Conservation (phyloP, 2,329 filamentous ascomycete genomes). For the Lecanosticta acicola region DNA sequence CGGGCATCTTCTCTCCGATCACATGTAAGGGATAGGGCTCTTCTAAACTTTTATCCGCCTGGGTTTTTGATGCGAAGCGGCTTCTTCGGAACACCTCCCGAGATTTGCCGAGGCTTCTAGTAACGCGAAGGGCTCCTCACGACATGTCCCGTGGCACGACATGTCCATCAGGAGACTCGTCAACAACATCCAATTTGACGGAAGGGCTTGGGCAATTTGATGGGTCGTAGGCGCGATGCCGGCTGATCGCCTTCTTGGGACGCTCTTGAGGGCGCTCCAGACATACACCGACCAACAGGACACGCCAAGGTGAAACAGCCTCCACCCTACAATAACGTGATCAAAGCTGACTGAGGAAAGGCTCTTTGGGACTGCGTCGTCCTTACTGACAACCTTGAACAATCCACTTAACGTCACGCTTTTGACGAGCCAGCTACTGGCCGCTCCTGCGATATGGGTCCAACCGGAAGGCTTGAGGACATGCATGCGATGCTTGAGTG, state of each 20-base stretch:
- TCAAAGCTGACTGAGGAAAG: constrained; percentile 24
- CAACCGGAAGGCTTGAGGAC: constrained; percentile 56
- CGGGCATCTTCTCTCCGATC: no score
- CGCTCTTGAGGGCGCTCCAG: constrained; percentile 59
- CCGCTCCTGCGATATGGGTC: constrained; percentile 65
- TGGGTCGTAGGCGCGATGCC: constrained; percentile 47
- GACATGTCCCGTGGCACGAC: neutral
- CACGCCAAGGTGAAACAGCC: constrained; percentile 49
- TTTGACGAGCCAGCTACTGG: constrained; percentile 65
- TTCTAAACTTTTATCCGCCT: no score
- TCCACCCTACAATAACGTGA: neutral
- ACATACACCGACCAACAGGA: constrained; percentile 54
- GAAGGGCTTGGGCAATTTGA: neutral
- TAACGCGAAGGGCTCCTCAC: neutral
- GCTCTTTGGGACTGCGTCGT: constrained; percentile 60
- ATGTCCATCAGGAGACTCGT: neutral
- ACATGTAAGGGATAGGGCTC: no score
- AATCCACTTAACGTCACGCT: constrained; percentile 71
- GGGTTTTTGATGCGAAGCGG: no score
- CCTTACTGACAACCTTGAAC: constrained; percentile 62
- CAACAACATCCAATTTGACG: neutral
- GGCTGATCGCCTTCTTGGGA: constrained; percentile 60
- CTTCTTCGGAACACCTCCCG: neutral
- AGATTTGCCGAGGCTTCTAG: neutral
- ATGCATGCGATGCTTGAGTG: constrained; percentile 61